Percentiles rank a stretch among this genome's conserved stretches.
Conservation (phyloP, 352 stramenopile genomes). For the Thalassiosira mediterranea region DNA sequence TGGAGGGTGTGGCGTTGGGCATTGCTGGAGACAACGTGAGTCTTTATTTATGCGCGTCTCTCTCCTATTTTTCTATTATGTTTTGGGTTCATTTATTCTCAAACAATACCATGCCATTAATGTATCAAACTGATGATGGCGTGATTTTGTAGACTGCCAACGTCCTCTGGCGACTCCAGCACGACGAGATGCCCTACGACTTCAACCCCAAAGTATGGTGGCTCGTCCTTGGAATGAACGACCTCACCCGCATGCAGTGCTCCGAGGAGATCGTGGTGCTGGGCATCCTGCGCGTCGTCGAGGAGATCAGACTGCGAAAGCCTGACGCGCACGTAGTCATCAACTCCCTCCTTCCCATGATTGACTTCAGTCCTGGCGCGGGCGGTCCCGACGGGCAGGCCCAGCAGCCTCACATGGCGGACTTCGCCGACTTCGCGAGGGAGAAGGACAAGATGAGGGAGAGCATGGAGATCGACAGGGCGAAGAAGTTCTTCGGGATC, state of each 20-base stretch:
- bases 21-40: conserved; percentile 72
- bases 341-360: conserved; percentile 73
- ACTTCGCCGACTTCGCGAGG: conserved; percentile 33
- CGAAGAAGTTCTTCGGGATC: conserved; percentile 2
- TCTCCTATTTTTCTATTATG: not conserved
- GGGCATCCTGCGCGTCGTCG: conserved; percentile 74
- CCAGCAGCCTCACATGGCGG: conserved; percentile 41
- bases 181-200: conserved; percentile 76
- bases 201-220: conserved; percentile 83
- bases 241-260: conserved; percentile 72
- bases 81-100: conserved; percentile 2
- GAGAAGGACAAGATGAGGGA: conserved; percentile 24
- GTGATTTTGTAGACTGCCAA: conserved; percentile 62
- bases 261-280: conserved; percentile 78
- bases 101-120: not conserved
- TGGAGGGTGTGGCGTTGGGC: conserved; percentile 67
- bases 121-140: no score
- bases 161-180: conserved; percentile 71
- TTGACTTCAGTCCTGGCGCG: conserved; percentile 39
- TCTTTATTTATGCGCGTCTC: conserved; percentile 18
- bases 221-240: conserved; percentile 78
- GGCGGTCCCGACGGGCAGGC: conserved; percentile 22
- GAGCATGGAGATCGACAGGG: conserved; percentile 15
- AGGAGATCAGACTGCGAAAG: conserved; percentile 74
- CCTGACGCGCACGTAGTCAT: conserved; percentile 78